A percentile compares a stretch with the other conserved stretches of the same genome.
phyloP scores from a whole-genome alignment of 257 asterid genomes.

The Solanum neorickii region DNA sequence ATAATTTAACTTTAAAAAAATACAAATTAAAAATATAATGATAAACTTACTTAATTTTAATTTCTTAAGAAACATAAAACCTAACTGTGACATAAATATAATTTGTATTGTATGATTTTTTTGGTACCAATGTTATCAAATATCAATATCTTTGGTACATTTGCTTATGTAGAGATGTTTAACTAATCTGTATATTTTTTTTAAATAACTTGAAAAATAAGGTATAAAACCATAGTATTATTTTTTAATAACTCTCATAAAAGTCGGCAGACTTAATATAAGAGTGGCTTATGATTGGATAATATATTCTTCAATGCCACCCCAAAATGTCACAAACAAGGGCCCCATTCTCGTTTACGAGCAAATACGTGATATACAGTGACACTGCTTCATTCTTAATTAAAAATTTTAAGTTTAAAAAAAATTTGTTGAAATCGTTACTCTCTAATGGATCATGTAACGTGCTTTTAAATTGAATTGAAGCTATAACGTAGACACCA shows the following conservation, averaged over 20 bases:
- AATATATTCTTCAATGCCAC: background rate
- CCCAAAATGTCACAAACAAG: background rate
- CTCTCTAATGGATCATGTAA: accelerated
- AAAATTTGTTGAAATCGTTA: accelerated
- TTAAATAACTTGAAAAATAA: too few relatives aligned
- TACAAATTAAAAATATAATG: too few relatives aligned
- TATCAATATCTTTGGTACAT: background rate
- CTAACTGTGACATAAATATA: too few relatives aligned
- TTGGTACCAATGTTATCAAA: background rate
- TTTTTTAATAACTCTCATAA: too few relatives aligned
- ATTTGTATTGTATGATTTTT: background rate
- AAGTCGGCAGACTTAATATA: background rate
- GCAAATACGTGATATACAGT: accelerated
- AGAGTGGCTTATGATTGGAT: background rate
- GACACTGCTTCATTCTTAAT: accelerated
- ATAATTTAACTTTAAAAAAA: too few relatives aligned
- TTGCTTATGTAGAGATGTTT: background rate
- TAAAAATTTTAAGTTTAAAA: accelerated
- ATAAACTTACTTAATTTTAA: too few relatives aligned
- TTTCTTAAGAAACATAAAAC: too few relatives aligned
- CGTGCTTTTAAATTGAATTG: too few relatives aligned
- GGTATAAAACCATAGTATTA: too few relatives aligned
- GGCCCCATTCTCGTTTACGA: too few relatives aligned
- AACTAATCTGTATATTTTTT: too few relatives aligned
- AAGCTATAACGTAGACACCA: too few relatives aligned